A percentile compares a stretch with the other conserved stretches of the same genome.
Evolutionary conservation across 768 basidiomycete species (phyloP).

Genomic region (Pisolithus sp.): DNA sequence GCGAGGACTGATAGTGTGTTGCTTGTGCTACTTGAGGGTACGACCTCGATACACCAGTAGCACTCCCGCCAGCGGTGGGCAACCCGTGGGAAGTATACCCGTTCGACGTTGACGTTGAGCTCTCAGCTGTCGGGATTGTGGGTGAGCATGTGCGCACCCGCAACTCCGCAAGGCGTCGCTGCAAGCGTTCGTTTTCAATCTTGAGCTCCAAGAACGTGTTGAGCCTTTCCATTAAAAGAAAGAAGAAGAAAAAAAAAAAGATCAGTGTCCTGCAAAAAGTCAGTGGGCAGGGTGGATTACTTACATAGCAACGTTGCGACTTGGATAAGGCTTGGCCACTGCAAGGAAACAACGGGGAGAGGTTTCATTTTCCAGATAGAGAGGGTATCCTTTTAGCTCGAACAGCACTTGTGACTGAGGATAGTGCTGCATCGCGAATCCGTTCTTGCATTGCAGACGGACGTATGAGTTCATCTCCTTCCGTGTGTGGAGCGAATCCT

Average conservation of each 20-base stretch:
- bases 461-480: conserved; percentile 52
- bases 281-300: conserved; percentile 10
- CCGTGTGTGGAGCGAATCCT: conserved; percentile 45
- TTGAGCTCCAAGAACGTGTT: conserved; percentile 78
- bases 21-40: conserved; percentile 15
- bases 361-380: conserved; percentile 33
- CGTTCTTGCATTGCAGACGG: conserved; percentile 49
- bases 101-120: conserved; percentile 17
- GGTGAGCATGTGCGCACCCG: conserved; percentile 21
- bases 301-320: conserved; percentile 63
- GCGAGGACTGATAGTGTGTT: conserved; percentile 2
- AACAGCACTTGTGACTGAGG: conserved; percentile 51
- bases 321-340: conserved; percentile 72
- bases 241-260: neutral
- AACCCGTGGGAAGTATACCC: conserved; percentile 19
- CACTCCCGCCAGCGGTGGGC: conserved; percentile 18
- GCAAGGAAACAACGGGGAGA: conserved; percentile 63
- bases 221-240: conserved; percentile 38
- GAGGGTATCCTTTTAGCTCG: conserved; percentile 63
- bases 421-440: conserved; percentile 18
- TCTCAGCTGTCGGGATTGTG: conserved; percentile 9
- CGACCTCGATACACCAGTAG: conserved; percentile 8
- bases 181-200: conserved; percentile 77
- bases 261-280: neutral
- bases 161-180: conserved; percentile 49